A percentile compares a stretch with the other conserved stretches of the same genome.
Evolutionary conservation across 768 basidiomycete genomes (phyloP).

Genomic region (Serendipita vermifera): DNA sequence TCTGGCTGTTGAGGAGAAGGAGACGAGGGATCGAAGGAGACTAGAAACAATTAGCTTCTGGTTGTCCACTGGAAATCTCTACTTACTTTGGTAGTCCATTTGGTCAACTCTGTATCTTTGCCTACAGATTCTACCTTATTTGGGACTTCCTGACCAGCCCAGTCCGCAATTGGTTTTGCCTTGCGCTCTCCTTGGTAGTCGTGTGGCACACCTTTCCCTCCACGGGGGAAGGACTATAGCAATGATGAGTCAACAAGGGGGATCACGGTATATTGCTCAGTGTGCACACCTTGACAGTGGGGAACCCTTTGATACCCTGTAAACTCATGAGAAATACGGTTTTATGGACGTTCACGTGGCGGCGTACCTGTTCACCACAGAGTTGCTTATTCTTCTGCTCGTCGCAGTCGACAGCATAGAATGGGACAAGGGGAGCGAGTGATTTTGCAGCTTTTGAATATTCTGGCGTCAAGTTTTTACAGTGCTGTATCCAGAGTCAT

Average conservation of each 20-base stretch:
- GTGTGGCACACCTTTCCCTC: slow-evolving; percentile 45
- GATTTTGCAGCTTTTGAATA: slow-evolving; percentile 69
- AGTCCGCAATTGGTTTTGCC: slow-evolving; percentile 59
- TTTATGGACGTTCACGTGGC: not conserved
- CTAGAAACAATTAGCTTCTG: not conserved
- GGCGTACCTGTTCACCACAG: slow-evolving; percentile 59
- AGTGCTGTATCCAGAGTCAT: slow-evolving; percentile 41
- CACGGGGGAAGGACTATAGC: slow-evolving; percentile 61
- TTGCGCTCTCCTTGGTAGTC: slow-evolving; percentile 62
- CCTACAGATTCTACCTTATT: slow-evolving; percentile 43
- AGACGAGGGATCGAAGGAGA: slow-evolving; percentile 33
- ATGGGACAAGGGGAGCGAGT: slow-evolving; percentile 68
- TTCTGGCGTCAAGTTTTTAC: slow-evolving; percentile 74
- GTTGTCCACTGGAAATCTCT: not conserved
- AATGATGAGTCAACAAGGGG: slow-evolving; percentile 9
- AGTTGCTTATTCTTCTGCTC: slow-evolving; percentile 64
- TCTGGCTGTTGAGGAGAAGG: slow-evolving; percentile 61
- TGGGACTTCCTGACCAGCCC: slow-evolving; percentile 61
- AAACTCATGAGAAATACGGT: not conserved
- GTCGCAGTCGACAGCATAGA: slow-evolving; percentile 92
- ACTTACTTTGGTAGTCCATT: slow-evolving; percentile 59
- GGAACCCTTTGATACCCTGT: slow-evolving; percentile 77
- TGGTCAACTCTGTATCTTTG: slow-evolving; percentile 39
- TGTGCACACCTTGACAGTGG: slow-evolving; percentile 64
- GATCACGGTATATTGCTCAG: not conserved